A percentile compares a stretch with the other conserved stretches of the same genome.
Evolutionary conservation across 2,329 filamentous ascomycete species (phyloP).

Genomic region (Colletotrichum noveboracense): DNA sequence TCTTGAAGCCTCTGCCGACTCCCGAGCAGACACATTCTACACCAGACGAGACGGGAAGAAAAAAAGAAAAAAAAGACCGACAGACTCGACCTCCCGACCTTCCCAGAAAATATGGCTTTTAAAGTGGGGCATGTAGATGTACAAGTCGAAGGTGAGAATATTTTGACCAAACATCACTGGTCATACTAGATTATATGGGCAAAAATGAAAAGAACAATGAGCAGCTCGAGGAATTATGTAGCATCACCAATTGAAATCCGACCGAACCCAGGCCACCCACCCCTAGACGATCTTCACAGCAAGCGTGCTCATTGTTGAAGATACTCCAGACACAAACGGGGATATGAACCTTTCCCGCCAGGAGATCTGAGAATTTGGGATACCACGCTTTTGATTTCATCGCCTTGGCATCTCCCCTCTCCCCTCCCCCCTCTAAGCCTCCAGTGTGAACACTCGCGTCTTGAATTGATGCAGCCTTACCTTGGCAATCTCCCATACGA

Average conservation of each 20-base stretch:
- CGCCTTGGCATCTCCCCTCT: neutral
- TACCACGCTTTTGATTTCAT: neutral
- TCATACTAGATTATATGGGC: neutral
- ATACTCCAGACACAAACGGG: neutral
- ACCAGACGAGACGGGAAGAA: neutral
- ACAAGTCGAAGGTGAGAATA: neutral
- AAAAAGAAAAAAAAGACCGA: neutral
- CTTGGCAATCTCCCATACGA: neutral
- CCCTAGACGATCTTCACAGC: neutral
- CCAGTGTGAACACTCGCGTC: neutral
- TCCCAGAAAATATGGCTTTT: neutral
- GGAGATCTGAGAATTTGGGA: neutral
- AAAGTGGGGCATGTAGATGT: neutral
- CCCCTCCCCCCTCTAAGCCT: neutral
- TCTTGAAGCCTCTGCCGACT: neutral
- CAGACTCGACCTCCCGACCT: neutral
- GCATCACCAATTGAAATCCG: neutral
- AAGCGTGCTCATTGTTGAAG: neutral
- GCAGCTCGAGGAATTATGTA: neutral
- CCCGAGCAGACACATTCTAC: neutral
- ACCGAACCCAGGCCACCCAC: neutral
- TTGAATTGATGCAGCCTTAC: neutral
- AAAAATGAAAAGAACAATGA: neutral
- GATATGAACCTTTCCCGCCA: neutral
- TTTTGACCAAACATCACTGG: neutral